Evolutionary conservation across 768 basidiomycete species (phyloP), one percentile per base, ranked within the genome.

Genomic region (Amanita fuliginea): DNA sequence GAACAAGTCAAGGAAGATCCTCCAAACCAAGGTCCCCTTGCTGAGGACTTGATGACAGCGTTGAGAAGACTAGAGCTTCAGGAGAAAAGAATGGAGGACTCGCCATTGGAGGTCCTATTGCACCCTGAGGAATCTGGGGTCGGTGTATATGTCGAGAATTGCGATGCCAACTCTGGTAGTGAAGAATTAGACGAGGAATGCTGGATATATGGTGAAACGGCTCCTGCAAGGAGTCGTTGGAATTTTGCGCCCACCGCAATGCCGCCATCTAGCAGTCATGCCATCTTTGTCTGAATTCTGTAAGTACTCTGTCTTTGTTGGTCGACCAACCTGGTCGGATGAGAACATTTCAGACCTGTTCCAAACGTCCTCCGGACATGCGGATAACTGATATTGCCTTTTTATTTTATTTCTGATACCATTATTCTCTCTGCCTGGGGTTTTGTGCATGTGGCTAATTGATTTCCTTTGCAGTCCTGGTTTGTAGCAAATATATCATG

Each of bases 1-100:
- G 92, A 96, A 60, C 91, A 77, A 19, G 77, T 93, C 50, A 71
- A 71, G 44, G 95, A 98, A 64, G 92, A 94, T 6, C 89, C 91
- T 14, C 95, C 95, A 0, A 97, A 97, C 60, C 62, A 69, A 2
- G 67, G 76, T 2, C 84, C 92, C 4, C 76, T 96, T 21, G 95
- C 95, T 0, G 81, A 86, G 19, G 95, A 98, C 61, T 76, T 98
- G 54, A 86, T 91, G 22, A 59, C 71, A 9, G 95, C 95, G 13
- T 67, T 97, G 48, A 75, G 71, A 55, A 77, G 74, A 56, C 73
- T 98, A 2, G 78, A 88, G 59, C 55, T 80, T 3, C 68, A 71
- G 41, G 71, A 75, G 57, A 69, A 64, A 32, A 51, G 21, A 42
- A 47, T 62, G 53, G 53, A 60, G 66, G 4, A 66, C 30, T 13